phyloP scores from a whole-genome alignment of 164 flowering plant genomes.

The Piper betle region DNA sequence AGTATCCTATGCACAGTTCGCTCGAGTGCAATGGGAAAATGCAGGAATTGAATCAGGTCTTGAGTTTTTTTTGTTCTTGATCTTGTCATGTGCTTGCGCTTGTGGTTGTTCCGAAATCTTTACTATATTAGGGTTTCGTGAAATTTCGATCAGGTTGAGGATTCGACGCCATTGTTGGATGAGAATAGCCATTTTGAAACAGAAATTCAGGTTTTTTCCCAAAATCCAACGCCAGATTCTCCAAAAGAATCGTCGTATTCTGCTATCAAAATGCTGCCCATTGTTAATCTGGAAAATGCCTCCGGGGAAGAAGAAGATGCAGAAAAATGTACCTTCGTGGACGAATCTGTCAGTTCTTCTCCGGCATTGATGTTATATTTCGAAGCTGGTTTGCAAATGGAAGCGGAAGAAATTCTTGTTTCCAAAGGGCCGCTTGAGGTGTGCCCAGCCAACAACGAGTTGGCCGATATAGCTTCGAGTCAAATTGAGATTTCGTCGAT shows the following conservation, averaged over 20 bases:
- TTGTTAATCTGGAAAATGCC: too few relatives aligned
- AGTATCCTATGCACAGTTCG: slow-evolving; percentile 27
- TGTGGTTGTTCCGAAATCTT: too few relatives aligned
- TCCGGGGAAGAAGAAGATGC: too few relatives aligned
- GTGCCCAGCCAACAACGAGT: neutral
- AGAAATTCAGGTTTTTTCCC: slow-evolving; percentile 13
- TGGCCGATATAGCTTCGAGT: neutral
- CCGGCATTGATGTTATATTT: neutral
- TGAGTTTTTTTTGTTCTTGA: slow-evolving; percentile 1
- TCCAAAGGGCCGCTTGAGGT: neutral
- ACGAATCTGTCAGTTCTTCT: neutral
- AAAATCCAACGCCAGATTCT: slow-evolving; percentile 28
- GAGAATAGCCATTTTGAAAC: neutral
- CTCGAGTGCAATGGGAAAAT: slow-evolving; percentile 10
- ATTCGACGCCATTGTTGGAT: slow-evolving; percentile 2
- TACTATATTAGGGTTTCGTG: too few relatives aligned
- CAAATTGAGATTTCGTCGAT: neutral
- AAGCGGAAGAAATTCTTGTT: neutral
- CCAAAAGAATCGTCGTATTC: slow-evolving; percentile 6
- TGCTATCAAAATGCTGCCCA: neutral
- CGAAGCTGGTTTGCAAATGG: neutral
- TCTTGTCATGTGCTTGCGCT: neutral
- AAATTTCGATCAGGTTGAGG: slow-evolving; percentile 2
- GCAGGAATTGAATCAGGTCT: slow-evolving; percentile 25
- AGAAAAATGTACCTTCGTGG: neutral